Evolutionary conservation across 2,329 filamentous ascomycete genomes (phyloP).

Genomic region (Cordyceps militaris): DNA sequence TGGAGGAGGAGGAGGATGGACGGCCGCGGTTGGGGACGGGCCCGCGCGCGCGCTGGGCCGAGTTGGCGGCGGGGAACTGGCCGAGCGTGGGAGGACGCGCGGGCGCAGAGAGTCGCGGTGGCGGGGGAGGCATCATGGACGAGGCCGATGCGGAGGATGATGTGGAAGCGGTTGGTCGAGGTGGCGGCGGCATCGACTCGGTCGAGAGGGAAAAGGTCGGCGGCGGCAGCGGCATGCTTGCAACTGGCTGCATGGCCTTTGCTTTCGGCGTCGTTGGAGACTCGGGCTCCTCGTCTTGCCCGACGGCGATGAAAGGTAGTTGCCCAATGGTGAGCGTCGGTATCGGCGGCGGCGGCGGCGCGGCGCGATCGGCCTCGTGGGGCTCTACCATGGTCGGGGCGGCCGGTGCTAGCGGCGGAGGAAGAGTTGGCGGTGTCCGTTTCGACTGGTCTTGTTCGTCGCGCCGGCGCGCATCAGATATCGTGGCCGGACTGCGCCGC

Average conservation of each 20-base stretch:
- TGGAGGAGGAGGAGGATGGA: constrained; percentile 21
- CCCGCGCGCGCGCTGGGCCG: constrained; percentile 41
- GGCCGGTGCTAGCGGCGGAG: background rate
- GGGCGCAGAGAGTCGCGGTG: constrained; percentile 15
- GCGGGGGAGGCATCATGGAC: constrained; percentile 12
- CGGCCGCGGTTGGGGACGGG: constrained; percentile 35
- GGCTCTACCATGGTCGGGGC: constrained; percentile 6
- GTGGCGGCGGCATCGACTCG: constrained; percentile 15
- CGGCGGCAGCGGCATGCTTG: constrained; percentile 24
- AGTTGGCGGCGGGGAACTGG: constrained; percentile 45
- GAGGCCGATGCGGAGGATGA: background rate
- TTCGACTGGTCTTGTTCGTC: background rate
- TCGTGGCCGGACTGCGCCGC: background rate
- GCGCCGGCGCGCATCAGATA: background rate
- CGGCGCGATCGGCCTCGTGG: constrained; percentile 22
- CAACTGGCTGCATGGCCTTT: constrained; percentile 39
- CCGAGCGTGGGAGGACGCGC: constrained; percentile 29
- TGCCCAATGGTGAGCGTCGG: constrained; percentile 25
- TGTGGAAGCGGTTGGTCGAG: background rate
- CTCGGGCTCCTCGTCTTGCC: background rate
- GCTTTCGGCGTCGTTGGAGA: constrained; percentile 16
- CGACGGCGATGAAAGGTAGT: constrained; percentile 17
- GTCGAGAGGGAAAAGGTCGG: constrained; percentile 37
- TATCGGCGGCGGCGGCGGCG: constrained; percentile 33
- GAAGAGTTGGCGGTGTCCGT: background rate